Base-by-base conservation (phyloP, 2,329 filamentous ascomycete species). In the Myriosclerotinia duriaeana region DNA sequence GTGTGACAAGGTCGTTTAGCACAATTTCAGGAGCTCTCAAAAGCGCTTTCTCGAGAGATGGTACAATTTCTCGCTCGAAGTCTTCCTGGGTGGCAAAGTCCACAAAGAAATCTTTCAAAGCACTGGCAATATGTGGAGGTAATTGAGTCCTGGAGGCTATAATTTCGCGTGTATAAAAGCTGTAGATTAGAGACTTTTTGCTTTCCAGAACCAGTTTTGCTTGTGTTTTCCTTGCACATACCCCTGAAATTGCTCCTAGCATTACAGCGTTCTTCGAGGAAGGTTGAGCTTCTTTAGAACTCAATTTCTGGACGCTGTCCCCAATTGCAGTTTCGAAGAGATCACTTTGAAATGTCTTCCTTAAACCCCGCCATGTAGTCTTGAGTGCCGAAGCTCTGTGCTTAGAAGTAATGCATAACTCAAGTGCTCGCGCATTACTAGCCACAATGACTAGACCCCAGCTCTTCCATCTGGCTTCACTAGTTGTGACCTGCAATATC, bases 21-120 rank as follows among this genome's bases (percentile, higher is more conserved):
- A 97, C 87, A 53, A 97, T 89, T 78, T 99, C 95, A 1, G 95
- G 96, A 9, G 94, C 89, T 76, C 96, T 86, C 55, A 99, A 80
- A 65, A 99, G 83, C 7, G 91, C 89, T 79, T 97, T 97, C 75
- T 99, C 95, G 17, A 98, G 81, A 0, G 92, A 82, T 11, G 93
- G 92, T 34, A 96, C 82, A 42, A 98, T 75, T 53, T 94, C 87
- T 70, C 86, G 89, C 64, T 87, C 85, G 40, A 98, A 77, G 71
- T 97, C 93, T 34, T 93, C 88, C 20, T 85, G 76, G 0, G 86
- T 89, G 48, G 90, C 83, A 75, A 94, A 98, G 42, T 83, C 84
- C 20, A 80, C 78, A 77, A 97, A 97, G 80, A 98, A 97, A 76
- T 97, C 93, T 60, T 82, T 79, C 56, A 98, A 80, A 7, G 89